Base-by-base conservation (phyloP, 2,329 filamentous ascomycete species). In the Delphinella strobiligena region DNA sequence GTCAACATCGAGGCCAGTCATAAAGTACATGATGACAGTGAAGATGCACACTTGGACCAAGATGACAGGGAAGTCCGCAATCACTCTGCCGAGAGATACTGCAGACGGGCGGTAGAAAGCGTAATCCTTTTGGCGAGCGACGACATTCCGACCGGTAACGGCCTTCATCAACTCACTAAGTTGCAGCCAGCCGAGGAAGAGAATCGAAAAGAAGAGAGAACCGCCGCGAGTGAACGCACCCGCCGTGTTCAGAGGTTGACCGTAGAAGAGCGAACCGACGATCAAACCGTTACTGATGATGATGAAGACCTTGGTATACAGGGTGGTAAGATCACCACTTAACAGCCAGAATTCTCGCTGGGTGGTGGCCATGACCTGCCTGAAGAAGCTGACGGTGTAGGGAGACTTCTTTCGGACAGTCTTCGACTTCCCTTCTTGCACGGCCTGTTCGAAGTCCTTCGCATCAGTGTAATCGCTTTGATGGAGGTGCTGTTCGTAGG, bases 271-370 rank as follows among this genome's bases (percentile, higher is more conserved):
- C 2, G 80, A 84, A 2, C 82, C 80, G 39, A 88, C 78, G 45
- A 93, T 83, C 8, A 93, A 67, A 40, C 61, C 73, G 55, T 84
- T 83, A 42, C 79, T 72, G 42, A 89, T 61, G 50, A 87, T 82
- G 54, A 86, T 85, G 59, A 86, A 82, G 43, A 82, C 70, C 49
- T 89, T 91, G 31, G 82, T 89, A 56, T 78, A 80, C 1, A 91
- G 67, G 0, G 82, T 80, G 1, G 77, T 78, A 44, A 71, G 78
- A 59, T 93, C 82, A 30, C 83, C 83, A 54, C 74, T 72, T 19
- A 87, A 73, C 19, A 93, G 71, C 80, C 82, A 87, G 43, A 85
- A 78, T 58, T 91, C 82, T 31, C 85, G 73, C 48, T 76, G 69
- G 0, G 80, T 81, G 45, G 63, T 80, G 67, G 76, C 75, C 19